These are phyloP conservation scores for Trichothecium sympodiale DNA, from an alignment of 2,329 filamentous ascomycete species.

Conservation along the genomic window DNA sequence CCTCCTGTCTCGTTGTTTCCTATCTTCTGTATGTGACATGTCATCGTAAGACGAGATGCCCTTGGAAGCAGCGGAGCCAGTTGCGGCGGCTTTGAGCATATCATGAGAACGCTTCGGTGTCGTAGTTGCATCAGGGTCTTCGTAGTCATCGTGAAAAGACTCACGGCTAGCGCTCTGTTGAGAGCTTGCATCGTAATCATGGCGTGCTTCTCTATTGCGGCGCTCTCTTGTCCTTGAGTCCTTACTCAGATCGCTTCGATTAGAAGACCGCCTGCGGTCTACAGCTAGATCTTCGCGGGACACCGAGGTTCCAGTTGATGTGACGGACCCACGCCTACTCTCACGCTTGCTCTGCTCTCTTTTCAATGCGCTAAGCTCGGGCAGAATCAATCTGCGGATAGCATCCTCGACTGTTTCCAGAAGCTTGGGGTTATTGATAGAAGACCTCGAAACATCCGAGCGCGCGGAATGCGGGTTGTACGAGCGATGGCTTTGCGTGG, in stretches of 20 bases:
- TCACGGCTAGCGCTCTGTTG: conserved; percentile 36
- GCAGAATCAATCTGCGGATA: conserved; percentile 78
- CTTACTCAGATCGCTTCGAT: conserved; percentile 39
- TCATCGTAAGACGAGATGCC: conserved; percentile 22
- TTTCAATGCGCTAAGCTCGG: conserved; percentile 84
- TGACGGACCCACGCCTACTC: conserved; percentile 55
- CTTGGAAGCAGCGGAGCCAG: conserved; percentile 29
- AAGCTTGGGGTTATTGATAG: conserved; percentile 84
- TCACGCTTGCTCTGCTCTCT: conserved; percentile 74
- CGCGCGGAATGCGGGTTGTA: conserved; percentile 42
- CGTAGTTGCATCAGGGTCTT: conserved; percentile 20
- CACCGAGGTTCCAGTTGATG: conserved; percentile 41
- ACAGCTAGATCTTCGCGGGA: conserved; percentile 46
- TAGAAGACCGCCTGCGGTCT: conserved; percentile 50
- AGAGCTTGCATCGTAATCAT: conserved; percentile 40
- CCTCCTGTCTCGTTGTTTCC: conserved; percentile 38
- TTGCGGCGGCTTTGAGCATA: conserved; percentile 31
- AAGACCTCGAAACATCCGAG: conserved; percentile 42
- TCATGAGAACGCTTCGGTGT: conserved; percentile 34
- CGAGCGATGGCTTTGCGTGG: conserved; percentile 44
- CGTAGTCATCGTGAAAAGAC: conserved; percentile 28
- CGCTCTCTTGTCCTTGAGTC: conserved; percentile 35
- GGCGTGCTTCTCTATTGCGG: conserved; percentile 42
- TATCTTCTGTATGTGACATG: conserved; percentile 34
- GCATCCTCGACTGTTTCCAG: conserved; percentile 89